phyloP scores from a whole-genome alignment of 2,329 filamentous ascomycete genomes.

The Apiospora marii region DNA sequence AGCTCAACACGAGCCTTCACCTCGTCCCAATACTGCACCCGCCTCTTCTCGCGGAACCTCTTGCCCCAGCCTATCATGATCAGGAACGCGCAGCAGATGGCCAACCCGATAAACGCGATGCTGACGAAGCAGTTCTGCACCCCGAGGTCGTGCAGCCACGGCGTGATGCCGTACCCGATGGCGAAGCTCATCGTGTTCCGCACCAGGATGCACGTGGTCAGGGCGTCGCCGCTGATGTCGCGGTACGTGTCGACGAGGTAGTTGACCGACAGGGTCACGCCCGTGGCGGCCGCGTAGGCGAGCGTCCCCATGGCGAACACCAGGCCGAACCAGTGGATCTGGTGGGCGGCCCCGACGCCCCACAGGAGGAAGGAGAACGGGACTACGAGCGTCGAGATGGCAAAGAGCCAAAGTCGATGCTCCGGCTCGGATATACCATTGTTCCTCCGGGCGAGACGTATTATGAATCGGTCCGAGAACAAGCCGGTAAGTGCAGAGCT shows the following conservation, averaged over 20 bases:
- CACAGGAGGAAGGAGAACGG: conserved; percentile 39
- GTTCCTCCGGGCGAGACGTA: conserved; percentile 49
- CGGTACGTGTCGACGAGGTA: conserved; percentile 52
- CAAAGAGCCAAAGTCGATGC: conserved; percentile 51
- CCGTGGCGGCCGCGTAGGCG: conserved; percentile 44
- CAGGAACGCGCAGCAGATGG: conserved; percentile 41
- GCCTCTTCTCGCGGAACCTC: conserved; percentile 38
- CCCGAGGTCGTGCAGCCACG: conserved; percentile 52
- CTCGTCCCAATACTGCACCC: conserved; percentile 41
- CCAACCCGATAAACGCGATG: conserved; percentile 41
- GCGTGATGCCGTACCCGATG: conserved; percentile 53
- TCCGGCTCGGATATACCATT: conserved; percentile 51
- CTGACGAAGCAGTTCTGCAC: conserved; percentile 54
- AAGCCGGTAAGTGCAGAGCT: conserved; percentile 42
- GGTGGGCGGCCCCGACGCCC: conserved; percentile 44
- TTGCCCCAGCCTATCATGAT: conserved; percentile 43
- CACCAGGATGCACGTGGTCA: conserved; percentile 50
- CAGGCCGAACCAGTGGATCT: conserved; percentile 52
- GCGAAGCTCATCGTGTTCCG: conserved; percentile 50
- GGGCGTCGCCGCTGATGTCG: conserved; percentile 48
- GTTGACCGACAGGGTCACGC: conserved; percentile 47
- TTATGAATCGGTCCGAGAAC: conserved; percentile 48
- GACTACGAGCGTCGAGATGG: conserved; percentile 39
- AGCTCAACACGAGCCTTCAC: conserved; percentile 40
- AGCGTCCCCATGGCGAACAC: conserved; percentile 49